Evolutionary conservation across 768 basidiomycete genomes (phyloP).

Genomic region (Macrolepiota albuminosa): DNA sequence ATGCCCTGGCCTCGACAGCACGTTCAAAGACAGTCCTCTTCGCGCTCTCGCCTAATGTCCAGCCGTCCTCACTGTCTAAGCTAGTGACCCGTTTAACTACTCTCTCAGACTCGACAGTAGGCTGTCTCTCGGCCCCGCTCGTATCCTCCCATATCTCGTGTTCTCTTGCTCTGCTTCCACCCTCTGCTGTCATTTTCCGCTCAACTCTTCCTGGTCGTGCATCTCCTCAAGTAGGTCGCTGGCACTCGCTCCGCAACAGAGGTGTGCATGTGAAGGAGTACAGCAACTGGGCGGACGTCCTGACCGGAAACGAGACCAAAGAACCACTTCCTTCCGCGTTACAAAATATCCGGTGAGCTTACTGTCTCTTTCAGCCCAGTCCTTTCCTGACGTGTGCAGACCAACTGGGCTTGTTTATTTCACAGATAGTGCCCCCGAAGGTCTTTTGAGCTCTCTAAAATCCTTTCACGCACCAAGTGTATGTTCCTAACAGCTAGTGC

Average conservation of each 20-base stretch:
- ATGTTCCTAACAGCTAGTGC: slow-evolving; percentile 14
- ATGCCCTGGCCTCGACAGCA: slow-evolving; percentile 24
- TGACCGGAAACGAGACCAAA: slow-evolving; percentile 28
- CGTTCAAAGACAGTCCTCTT: slow-evolving; percentile 39
- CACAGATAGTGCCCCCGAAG: slow-evolving; percentile 55
- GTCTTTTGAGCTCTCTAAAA: slow-evolving; percentile 40
- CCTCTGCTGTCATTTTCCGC: slow-evolving; percentile 45
- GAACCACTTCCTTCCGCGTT: slow-evolving; percentile 35
- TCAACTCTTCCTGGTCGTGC: slow-evolving; percentile 57
- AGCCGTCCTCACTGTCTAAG: slow-evolving; percentile 31
- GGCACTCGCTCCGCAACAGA: slow-evolving; percentile 56
- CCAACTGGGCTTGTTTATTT: slow-evolving; percentile 43
- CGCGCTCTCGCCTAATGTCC: slow-evolving; percentile 41
- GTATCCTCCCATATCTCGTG: slow-evolving; percentile 38
- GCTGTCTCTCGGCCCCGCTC: slow-evolving; percentile 58
- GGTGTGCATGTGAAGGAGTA: slow-evolving; percentile 17
- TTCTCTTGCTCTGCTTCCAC: slow-evolving; percentile 51
- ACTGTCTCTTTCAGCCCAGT: neutral
- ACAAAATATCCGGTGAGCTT: slow-evolving; percentile 29
- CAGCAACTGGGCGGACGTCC: slow-evolving; percentile 47
- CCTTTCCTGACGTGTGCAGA: slow-evolving; percentile 10
- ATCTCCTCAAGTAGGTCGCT: slow-evolving; percentile 64
- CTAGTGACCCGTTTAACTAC: slow-evolving; percentile 35
- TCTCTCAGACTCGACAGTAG: slow-evolving; percentile 40
- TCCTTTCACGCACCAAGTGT: slow-evolving; percentile 49